phyloP scores from a whole-genome alignment of 371 early-diverging fungal genomes.

The Syncephalastrum contaminatum region DNA sequence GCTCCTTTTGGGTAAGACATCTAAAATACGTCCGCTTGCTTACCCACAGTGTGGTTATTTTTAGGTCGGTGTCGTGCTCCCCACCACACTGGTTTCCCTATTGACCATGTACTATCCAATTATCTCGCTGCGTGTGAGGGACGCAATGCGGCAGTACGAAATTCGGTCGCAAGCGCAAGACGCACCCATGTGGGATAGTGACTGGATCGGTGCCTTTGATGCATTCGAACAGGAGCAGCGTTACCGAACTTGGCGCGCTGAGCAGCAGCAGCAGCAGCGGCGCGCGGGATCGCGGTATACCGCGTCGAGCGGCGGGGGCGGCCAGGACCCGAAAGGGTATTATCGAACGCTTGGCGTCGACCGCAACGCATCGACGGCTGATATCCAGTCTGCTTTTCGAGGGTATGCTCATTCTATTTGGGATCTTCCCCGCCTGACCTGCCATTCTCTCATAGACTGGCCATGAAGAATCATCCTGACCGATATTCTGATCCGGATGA shows the following conservation, averaged over 20 bases:
- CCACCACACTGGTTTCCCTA: conserved; percentile 49
- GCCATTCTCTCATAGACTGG: conserved; percentile 28
- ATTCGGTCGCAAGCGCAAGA: conserved; percentile 47
- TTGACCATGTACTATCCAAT: conserved; percentile 58
- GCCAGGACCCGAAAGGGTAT: conserved; percentile 49
- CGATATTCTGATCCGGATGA: conserved; percentile 50
- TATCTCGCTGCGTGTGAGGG: conserved; percentile 44
- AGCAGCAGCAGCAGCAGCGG: conserved; percentile 29
- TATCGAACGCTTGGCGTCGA: conserved; percentile 46
- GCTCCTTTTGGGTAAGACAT: conserved; percentile 44
- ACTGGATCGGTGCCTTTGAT: conserved; percentile 56
- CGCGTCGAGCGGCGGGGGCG: conserved; percentile 4
- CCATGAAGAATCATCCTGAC: conserved; percentile 58
- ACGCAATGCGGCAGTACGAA: conserved; percentile 49
- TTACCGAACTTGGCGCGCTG: conserved; percentile 51
- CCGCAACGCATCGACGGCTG: conserved; percentile 44
- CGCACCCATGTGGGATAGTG: conserved; percentile 49
- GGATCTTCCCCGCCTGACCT: background rate
- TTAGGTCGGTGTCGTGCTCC: conserved; percentile 56
- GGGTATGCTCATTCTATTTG: conserved; percentile 24
- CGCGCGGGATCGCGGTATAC: conserved; percentile 5
- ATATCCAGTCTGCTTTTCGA: conserved; percentile 63
- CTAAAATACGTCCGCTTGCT: background rate
- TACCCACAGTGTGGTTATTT: background rate
- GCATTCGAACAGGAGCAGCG: conserved; percentile 57